phyloP scores from a whole-genome alignment of 1,284 basidiomycete genomes.

The Porogramme epimiltina region DNA sequence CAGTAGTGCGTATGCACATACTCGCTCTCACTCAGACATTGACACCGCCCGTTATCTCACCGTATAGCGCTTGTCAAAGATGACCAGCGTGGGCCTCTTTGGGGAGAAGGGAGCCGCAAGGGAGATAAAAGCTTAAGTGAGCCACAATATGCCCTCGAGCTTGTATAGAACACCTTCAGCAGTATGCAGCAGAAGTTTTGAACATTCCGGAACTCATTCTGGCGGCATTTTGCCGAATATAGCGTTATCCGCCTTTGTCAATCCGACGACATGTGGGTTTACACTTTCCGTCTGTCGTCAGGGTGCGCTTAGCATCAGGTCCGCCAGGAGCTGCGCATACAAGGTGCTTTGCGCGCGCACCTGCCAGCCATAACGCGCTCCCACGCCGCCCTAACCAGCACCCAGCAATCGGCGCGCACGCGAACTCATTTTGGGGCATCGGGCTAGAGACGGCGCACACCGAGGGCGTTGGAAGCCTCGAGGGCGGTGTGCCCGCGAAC shows the following conservation, averaged over 20 bases:
- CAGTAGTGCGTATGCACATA: not conserved
- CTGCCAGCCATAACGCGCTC: too few relatives aligned
- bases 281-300: not conserved
- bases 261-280: slow-evolving; percentile 40
- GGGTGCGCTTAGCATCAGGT: slow-evolving; percentile 21
- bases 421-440: slow-evolving; percentile 37
- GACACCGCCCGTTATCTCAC: too few relatives aligned
- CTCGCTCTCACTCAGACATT: not conserved
- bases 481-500: slow-evolving; percentile 38
- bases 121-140: slow-evolving; percentile 12
- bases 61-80: not conserved
- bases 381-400: too few relatives aligned
- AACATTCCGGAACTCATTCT: not conserved
- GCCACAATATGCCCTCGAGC: slow-evolving; percentile 34
- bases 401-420: too few relatives aligned
- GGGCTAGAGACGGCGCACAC: slow-evolving; percentile 35
- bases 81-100: slow-evolving; percentile 18
- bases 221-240: slow-evolving; percentile 30
- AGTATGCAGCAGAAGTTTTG: slow-evolving; percentile 21
- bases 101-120: slow-evolving; percentile 22
- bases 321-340: slow-evolving; percentile 38
- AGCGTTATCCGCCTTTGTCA: slow-evolving; percentile 38
- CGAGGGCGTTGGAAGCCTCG: slow-evolving; percentile 36
- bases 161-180: slow-evolving; percentile 32
- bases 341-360: slow-evolving; percentile 29